These are phyloP conservation scores for Suillus tomentosus DNA, from an alignment of 768 basidiomycete genomes.

Conservation along the genomic window DNA sequence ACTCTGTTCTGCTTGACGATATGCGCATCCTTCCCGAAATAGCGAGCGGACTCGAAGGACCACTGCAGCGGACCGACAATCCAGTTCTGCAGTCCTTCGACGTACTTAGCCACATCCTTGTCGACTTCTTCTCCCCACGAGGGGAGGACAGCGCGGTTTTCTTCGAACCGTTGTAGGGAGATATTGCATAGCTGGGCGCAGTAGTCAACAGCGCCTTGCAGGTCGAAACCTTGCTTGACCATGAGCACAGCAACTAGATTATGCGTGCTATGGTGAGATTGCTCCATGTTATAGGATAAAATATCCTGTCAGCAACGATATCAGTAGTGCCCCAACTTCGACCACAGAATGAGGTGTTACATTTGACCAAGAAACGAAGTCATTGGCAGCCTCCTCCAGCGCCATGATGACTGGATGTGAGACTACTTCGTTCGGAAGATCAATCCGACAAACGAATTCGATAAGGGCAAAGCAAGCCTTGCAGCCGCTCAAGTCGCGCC, in stretches of 20 bases:
- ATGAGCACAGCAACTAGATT: conserved; percentile 75
- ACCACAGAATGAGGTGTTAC: conserved; percentile 25
- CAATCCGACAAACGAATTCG: conserved; percentile 53
- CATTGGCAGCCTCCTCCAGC: conserved; percentile 50
- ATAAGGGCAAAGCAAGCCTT: conserved; percentile 53
- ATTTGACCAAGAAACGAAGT: conserved; percentile 54
- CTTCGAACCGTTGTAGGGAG: conserved; percentile 53
- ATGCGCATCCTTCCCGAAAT: conserved; percentile 60
- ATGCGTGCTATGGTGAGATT: conserved; percentile 66
- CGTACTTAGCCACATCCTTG: conserved; percentile 55
- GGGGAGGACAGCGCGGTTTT: background rate
- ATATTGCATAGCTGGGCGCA: conserved; percentile 62
- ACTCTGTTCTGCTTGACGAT: conserved; percentile 40
- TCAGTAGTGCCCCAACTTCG: background rate
- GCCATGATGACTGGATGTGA: conserved; percentile 49
- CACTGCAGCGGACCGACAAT: conserved; percentile 73
- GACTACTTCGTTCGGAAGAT: conserved; percentile 55
- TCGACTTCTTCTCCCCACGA: conserved; percentile 66
- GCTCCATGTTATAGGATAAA: conserved; percentile 76
- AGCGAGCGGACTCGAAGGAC: conserved; percentile 55
- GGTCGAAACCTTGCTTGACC: conserved; percentile 53
- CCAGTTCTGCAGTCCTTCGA: conserved; percentile 67
- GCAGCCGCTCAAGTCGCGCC: conserved; percentile 56
- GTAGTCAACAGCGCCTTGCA: conserved; percentile 65
- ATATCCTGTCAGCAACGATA: conserved; percentile 51